phyloP scores from a whole-genome alignment of 2,329 filamentous ascomycete genomes.

The Aspergillus viridinutans region DNA sequence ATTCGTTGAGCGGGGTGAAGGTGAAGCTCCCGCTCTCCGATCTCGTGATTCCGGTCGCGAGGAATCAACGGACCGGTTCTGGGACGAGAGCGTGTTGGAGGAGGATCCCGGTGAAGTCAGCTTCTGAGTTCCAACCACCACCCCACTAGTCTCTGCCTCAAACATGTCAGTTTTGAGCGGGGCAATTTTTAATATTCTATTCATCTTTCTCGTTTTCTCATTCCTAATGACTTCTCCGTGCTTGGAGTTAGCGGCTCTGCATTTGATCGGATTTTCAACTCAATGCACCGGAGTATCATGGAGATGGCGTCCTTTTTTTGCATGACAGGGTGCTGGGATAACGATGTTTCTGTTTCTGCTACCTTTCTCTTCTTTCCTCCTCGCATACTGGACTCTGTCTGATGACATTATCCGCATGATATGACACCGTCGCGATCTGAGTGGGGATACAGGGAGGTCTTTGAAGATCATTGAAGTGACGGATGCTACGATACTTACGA shows the following conservation, averaged over 20 bases:
- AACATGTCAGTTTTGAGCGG: background rate
- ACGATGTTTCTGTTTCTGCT: constrained; percentile 5
- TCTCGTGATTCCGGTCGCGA: constrained; percentile 31
- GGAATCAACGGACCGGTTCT: constrained; percentile 29
- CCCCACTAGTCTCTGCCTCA: background rate
- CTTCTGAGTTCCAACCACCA: constrained; percentile 20
- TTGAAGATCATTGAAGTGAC: background rate
- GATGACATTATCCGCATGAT: constrained; percentile 13
- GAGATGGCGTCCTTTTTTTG: constrained; percentile 14
- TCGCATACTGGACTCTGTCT: background rate
- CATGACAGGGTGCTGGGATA: constrained; percentile 15
- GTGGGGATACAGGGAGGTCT: constrained; percentile 1
- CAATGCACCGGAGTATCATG: background rate
- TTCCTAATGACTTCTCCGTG: constrained; percentile 2
- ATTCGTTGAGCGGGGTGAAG: constrained; percentile 42
- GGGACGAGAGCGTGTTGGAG: constrained; percentile 42
- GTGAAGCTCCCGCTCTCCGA: constrained; percentile 37
- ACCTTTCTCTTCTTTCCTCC: constrained; percentile 8
- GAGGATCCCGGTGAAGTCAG: constrained; percentile 43
- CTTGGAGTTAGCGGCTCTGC: constrained; percentile 14
- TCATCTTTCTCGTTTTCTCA: constrained; percentile 7
- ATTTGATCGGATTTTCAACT: constrained; percentile 6
- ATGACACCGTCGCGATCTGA: constrained; percentile 3
- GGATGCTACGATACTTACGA: constrained; percentile 19
- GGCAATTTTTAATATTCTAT: constrained; percentile 3